Base-by-base conservation (phyloP, 441 rosid genomes). In the Viola pubescens region DNA sequence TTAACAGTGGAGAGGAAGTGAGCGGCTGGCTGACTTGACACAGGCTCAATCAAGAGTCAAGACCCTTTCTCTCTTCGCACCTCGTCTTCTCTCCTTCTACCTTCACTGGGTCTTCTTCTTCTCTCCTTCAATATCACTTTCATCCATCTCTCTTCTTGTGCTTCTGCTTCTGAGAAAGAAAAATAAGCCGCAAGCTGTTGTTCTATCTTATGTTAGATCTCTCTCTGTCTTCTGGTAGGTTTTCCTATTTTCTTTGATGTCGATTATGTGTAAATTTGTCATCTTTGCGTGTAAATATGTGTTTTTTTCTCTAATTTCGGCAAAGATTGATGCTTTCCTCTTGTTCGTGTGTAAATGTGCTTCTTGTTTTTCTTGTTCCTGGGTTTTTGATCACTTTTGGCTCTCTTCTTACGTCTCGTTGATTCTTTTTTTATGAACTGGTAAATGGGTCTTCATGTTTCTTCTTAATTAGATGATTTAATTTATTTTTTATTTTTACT, bases 171-270 rank as follows among this genome's bases (percentile, higher is more conserved):
- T 10, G 34, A 26, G 46, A 46, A 39, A 45, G 40, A 37, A 19
- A 47, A 43, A 52, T 40, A 9, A 40, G 11, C 37, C 38, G 37
- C 62, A 8, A 54, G 53, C 56, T 57, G 26, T 59, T 53, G 52
- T 54, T 51, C 40, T 1, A 48, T 67, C 58, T 14, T 53, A 39
- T 56, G 40, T 48, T 59, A 67, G 81, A 73, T 77, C 74, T 39
- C 62, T 56, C 47, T 45, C 2, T 26, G 34, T 26, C 34, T 26
- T 1, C 34, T 26, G 34, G 34, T 26, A 26, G 34, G 34, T 34
- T 65, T 48, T 53, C 65, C 47, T 59, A 37, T 42, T 12, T 51
- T 12, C 54, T 38, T 37, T 64, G 42, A 12, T 26, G 52, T 7
- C 38, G 6, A 14, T 4, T 10, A 8, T 48, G 56, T 61, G 61